Conservation (phyloP, 1,139 yeast genomes). For the Meyerozyma elateridarum region DNA sequence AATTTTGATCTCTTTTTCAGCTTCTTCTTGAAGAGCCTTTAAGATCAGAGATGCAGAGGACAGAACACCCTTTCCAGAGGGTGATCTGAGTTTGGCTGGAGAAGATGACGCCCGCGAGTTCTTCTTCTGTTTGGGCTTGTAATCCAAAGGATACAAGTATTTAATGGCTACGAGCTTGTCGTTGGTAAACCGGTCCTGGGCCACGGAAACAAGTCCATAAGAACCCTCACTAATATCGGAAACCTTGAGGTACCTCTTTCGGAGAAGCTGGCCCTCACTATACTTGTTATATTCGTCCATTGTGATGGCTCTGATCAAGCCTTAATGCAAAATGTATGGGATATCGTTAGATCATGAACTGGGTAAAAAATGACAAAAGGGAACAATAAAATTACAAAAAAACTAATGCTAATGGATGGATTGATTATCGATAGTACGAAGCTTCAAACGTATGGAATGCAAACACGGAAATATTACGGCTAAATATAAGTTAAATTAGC, state of each 20-base stretch:
- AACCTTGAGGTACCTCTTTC: slow-evolving; percentile 62
- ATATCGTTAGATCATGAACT: slow-evolving; percentile 3
- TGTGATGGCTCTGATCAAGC: too few relatives aligned
- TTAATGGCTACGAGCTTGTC: slow-evolving; percentile 75
- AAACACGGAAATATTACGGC: too few relatives aligned
- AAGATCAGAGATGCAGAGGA: slow-evolving; percentile 19
- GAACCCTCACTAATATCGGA: slow-evolving; percentile 89
- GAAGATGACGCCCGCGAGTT: slow-evolving; percentile 30
- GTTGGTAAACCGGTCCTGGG: slow-evolving; percentile 55
- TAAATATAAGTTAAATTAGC: too few relatives aligned
- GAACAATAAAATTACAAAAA: too few relatives aligned
- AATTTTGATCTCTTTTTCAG: slow-evolving; percentile 73
- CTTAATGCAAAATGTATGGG: too few relatives aligned
- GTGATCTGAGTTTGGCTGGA: slow-evolving; percentile 31
- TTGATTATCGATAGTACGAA: too few relatives aligned
- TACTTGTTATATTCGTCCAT: slow-evolving; percentile 50
- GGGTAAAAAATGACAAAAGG: too few relatives aligned
- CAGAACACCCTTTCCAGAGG: slow-evolving; percentile 11
- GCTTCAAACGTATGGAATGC: too few relatives aligned
- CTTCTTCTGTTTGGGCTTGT: slow-evolving; percentile 18
- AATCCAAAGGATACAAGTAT: slow-evolving; percentile 57
- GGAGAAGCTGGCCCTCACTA: slow-evolving; percentile 59
- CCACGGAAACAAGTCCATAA: slow-evolving; percentile 86
- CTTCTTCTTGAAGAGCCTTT: slow-evolving; percentile 51
- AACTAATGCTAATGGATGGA: too few relatives aligned